Percentiles rank a stretch among this genome's conserved stretches.
Conservation (phyloP, 1,284 basidiomycete genomes). For the Microbotryum silenes-acaulis region DNA sequence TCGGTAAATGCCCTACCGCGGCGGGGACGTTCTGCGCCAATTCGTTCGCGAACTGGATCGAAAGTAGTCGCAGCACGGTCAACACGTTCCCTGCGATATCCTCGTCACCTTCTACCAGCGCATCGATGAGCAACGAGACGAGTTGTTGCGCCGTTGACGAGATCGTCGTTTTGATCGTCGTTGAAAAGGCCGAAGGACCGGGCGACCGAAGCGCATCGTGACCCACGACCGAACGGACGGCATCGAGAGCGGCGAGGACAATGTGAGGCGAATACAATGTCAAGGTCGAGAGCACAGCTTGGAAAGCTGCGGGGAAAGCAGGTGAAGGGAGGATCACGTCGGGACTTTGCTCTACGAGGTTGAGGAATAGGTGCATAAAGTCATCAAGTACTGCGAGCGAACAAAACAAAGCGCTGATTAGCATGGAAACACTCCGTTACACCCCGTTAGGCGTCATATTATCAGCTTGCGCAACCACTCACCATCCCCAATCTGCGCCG, state of each 20-base stretch:
- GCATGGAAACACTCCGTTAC: too few relatives aligned
- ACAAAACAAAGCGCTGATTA: background rate
- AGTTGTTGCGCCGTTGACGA: slow-evolving; percentile 68
- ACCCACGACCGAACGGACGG: slow-evolving; percentile 63
- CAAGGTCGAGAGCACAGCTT: slow-evolving; percentile 64
- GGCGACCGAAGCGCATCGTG: slow-evolving; percentile 45
- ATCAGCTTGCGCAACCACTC: slow-evolving; percentile 32
- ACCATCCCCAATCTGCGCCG: slow-evolving; percentile 75
- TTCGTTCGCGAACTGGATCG: slow-evolving; percentile 58
- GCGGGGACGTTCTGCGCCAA: slow-evolving; percentile 64
- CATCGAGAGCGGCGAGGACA: slow-evolving; percentile 70
- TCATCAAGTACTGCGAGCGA: slow-evolving; percentile 75
- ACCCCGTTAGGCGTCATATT: too few relatives aligned
- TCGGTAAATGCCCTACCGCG: slow-evolving; percentile 63
- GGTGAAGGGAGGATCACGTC: slow-evolving; percentile 68
- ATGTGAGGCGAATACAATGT: slow-evolving; percentile 72
- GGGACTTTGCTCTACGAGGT: slow-evolving; percentile 61
- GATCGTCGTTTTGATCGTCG: slow-evolving; percentile 56
- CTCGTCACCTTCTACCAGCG: slow-evolving; percentile 81
- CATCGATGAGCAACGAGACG: slow-evolving; percentile 60
- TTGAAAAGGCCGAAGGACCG: slow-evolving; percentile 2
- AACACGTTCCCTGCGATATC: slow-evolving; percentile 68
- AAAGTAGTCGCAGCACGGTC: slow-evolving; percentile 65
- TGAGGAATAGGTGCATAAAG: slow-evolving; percentile 73
- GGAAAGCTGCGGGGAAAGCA: slow-evolving; percentile 66